phyloP scores from a whole-genome alignment of 2,329 filamentous ascomycete species.

The Aureobasidium zeae region DNA sequence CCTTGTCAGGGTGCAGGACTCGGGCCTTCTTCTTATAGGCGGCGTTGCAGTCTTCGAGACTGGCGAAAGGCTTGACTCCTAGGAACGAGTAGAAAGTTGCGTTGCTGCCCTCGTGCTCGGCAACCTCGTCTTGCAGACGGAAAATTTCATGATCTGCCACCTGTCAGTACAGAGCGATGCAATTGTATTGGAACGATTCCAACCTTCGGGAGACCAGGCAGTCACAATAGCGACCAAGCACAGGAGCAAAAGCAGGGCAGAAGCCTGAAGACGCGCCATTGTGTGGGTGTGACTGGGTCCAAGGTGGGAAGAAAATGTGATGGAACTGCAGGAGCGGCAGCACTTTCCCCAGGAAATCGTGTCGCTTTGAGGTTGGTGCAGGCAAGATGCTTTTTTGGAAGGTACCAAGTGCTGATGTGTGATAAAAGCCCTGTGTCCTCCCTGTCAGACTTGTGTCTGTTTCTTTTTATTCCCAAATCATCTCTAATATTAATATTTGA shows the following conservation, averaged over 20 bases:
- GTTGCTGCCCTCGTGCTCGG: conserved; percentile 61
- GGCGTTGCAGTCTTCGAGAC: conserved; percentile 81
- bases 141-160: conserved; percentile 89
- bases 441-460: background rate
- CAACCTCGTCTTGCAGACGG: conserved; percentile 80
- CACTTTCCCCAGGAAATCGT: conserved; percentile 13
- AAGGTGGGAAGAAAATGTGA: conserved; percentile 20
- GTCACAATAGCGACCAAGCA: conserved; percentile 57
- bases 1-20: conserved; percentile 88
- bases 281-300: conserved; percentile 19
- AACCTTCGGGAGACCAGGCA: conserved; percentile 83
- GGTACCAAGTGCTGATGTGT: background rate
- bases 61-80: conserved; percentile 62
- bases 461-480: background rate
- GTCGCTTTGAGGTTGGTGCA: background rate
- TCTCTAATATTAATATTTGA: background rate
- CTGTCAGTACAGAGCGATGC: conserved; percentile 14
- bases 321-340: conserved; percentile 15
- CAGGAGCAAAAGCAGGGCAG: conserved; percentile 61
- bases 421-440: background rate
- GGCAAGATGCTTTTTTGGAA: background rate
- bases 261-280: conserved; percentile 60
- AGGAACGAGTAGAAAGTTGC: conserved; percentile 93
- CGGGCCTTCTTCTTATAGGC: conserved; percentile 84
- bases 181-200: conserved; percentile 20